These are phyloP conservation scores for Antrodiella citrinella DNA, from an alignment of 768 basidiomycete species.

Conservation along the genomic window DNA sequence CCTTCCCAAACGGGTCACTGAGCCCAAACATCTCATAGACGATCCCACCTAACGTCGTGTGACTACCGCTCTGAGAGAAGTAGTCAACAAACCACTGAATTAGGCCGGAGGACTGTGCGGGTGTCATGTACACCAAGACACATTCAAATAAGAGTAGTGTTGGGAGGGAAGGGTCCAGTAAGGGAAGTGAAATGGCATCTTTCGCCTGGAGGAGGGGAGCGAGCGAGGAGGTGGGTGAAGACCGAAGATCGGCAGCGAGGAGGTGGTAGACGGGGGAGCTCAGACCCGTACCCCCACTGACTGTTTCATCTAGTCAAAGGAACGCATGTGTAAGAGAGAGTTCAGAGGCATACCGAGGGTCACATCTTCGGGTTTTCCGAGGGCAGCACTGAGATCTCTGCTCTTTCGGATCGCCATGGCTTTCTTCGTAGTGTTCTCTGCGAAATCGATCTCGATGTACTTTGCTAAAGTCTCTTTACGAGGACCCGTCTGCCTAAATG, in stretches of 20 bases:
- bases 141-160: slow-evolving; percentile 91
- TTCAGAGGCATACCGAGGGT: slow-evolving; percentile 31
- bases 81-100: slow-evolving; percentile 67
- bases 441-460: slow-evolving; percentile 90
- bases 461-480: slow-evolving; percentile 38
- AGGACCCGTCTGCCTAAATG: slow-evolving; percentile 42
- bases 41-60: slow-evolving; percentile 41
- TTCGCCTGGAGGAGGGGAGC: slow-evolving; percentile 27
- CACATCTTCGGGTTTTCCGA: slow-evolving; percentile 41
- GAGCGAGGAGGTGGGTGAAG: slow-evolving; percentile 42
- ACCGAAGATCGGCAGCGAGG: slow-evolving; percentile 70
- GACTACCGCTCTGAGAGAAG: slow-evolving; percentile 26
- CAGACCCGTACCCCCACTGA: slow-evolving; percentile 53
- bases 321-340: too few relatives aligned
- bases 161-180: slow-evolving; percentile 58
- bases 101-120: slow-evolving; percentile 46
- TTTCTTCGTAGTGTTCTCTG: slow-evolving; percentile 78
- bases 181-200: slow-evolving; percentile 13
- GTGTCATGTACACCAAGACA: slow-evolving; percentile 81
- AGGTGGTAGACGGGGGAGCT: slow-evolving; percentile 57
- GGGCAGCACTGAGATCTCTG: slow-evolving; percentile 39
- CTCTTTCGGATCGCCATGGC: slow-evolving; percentile 71
- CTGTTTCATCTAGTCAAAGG: slow-evolving; percentile 33
- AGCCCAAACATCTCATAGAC: slow-evolving; percentile 94
- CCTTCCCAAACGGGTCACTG: slow-evolving; percentile 80